phyloP scores from a whole-genome alignment of 441 rosid species.

The Corymbia calophylla region DNA sequence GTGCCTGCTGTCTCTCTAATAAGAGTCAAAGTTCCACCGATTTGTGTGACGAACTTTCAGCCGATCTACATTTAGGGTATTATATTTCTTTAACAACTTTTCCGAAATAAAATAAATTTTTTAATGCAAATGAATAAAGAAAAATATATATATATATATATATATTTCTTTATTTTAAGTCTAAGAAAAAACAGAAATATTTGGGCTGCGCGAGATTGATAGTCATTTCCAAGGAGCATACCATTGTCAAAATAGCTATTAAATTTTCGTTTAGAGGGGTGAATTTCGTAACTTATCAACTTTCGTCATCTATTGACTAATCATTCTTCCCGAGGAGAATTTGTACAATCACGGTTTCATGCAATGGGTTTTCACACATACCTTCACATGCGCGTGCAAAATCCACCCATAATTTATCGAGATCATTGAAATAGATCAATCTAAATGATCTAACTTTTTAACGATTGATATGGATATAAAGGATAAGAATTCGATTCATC shows the following conservation, averaged over 20 bases:
- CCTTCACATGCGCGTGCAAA: background rate
- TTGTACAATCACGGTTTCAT: background rate
- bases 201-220: background rate
- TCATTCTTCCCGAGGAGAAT: background rate
- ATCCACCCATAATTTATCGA: background rate
- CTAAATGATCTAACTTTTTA: background rate
- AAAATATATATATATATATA: background rate
- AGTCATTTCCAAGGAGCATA: background rate
- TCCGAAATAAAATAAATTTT: background rate
- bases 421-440: background rate
- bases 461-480: background rate
- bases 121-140: background rate
- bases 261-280: background rate
- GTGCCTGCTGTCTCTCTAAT: background rate
- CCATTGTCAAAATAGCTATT: background rate
- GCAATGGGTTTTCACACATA: background rate
- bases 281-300: background rate
- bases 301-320: background rate
- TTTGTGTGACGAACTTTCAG: background rate
- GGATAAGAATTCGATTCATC: background rate
- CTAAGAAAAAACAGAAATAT: too few relatives aligned
- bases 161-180: too few relatives aligned
- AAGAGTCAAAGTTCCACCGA: background rate
- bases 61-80: background rate
- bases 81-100: background rate